Percentiles rank a stretch among this genome's conserved stretches.
These are phyloP conservation scores for Argentina anserina DNA, from an alignment of 306 rosid species.

Conservation along the genomic window DNA sequence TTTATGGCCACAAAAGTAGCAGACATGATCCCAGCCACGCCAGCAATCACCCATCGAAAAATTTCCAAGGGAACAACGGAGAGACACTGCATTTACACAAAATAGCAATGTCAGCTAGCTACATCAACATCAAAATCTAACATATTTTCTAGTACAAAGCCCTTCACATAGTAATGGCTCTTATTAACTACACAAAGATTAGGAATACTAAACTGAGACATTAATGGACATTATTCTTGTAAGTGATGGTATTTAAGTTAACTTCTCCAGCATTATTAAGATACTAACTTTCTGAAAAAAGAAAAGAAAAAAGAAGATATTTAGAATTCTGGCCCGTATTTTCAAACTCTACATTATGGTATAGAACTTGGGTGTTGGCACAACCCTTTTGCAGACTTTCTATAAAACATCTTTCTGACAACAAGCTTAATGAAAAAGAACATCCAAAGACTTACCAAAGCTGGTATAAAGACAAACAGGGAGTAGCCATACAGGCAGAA, in stretches of 20 bases:
- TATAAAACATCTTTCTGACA: background rate
- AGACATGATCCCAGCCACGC: slow-evolving; percentile 88
- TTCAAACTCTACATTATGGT: background rate
- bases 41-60: slow-evolving; percentile 83
- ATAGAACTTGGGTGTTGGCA: background rate
- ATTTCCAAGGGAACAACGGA: slow-evolving; percentile 75
- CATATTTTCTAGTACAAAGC: background rate
- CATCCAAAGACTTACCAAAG: slow-evolving; percentile 53
- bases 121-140: background rate
- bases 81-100: slow-evolving; percentile 65
- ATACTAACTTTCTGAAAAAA: background rate
- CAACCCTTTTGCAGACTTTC: background rate
- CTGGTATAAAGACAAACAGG: slow-evolving; percentile 84
- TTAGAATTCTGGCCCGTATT: slow-evolving; percentile 1
- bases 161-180: background rate
- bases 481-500: slow-evolving; percentile 97
- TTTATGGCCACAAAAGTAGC: slow-evolving; percentile 88
- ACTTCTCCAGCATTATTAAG: background rate
- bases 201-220: background rate
- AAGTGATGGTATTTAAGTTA: background rate
- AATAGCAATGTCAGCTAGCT: slow-evolving; percentile 13
- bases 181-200: too few relatives aligned
- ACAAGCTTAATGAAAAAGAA: slow-evolving; percentile 3
- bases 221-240: background rate
- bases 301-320: too few relatives aligned